Percentiles rank a stretch among this genome's conserved stretches.
Conservation (phyloP, 1,139 yeast species). For the Lodderomyces orthopsilosis region DNA sequence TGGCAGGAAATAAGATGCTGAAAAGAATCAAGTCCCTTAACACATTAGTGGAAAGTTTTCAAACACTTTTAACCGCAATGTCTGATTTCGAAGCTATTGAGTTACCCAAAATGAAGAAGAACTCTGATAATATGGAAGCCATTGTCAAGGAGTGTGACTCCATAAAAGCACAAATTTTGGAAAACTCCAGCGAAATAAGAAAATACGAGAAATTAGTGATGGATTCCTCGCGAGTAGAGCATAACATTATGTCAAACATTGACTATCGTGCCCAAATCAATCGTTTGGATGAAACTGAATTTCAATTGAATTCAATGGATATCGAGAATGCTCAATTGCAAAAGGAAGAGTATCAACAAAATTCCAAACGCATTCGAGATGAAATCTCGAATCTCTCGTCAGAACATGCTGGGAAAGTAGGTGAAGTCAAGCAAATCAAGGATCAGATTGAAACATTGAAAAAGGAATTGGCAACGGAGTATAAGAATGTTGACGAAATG, state of each 20-base stretch:
- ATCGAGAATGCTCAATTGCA: slow-evolving; percentile 62
- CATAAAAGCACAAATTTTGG: slow-evolving; percentile 21
- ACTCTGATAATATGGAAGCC: slow-evolving; percentile 15
- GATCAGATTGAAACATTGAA: slow-evolving; percentile 62
- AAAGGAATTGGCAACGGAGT: slow-evolving; percentile 67
- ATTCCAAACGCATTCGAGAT: slow-evolving; percentile 53
- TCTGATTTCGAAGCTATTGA: slow-evolving; percentile 22
- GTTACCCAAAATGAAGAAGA: slow-evolving; percentile 18
- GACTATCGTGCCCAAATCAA: slow-evolving; percentile 32
- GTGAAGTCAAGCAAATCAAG: slow-evolving; percentile 81
- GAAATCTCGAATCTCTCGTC: slow-evolving; percentile 59
- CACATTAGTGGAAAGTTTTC: slow-evolving; percentile 9
- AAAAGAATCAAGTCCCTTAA: slow-evolving; percentile 6
- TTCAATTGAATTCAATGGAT: slow-evolving; percentile 34
- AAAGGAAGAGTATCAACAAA: slow-evolving; percentile 60
- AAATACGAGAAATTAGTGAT: slow-evolving; percentile 28
- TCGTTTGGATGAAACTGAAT: slow-evolving; percentile 28
- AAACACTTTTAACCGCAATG: slow-evolving; percentile 14
- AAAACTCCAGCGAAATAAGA: slow-evolving; percentile 21
- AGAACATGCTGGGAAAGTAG: slow-evolving; percentile 72
- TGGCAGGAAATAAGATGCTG: slow-evolving; percentile 14
- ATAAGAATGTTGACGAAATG: slow-evolving; percentile 57
- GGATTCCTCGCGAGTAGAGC: slow-evolving; percentile 36
- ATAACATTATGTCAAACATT: slow-evolving; percentile 39
- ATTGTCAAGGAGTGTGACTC: slow-evolving; percentile 10